Conservation (phyloP, 2,329 filamentous ascomycete species). For the Colletotrichum lini region DNA sequence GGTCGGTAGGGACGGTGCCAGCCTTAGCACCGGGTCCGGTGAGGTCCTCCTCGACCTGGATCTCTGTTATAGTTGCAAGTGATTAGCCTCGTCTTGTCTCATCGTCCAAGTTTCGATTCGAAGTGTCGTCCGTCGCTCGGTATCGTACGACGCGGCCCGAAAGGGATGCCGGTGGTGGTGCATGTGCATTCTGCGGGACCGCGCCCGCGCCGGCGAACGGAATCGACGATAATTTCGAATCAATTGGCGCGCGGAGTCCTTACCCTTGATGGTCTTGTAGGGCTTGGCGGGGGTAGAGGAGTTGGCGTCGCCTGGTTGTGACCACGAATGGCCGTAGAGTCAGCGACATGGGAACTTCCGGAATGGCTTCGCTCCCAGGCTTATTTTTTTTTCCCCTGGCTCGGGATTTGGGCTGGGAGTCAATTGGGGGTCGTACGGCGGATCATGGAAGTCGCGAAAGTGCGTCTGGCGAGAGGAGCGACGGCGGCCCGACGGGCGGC, state of each 20-base stretch:
- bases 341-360: conserved; percentile 33
- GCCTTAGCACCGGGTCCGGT: conserved; percentile 84
- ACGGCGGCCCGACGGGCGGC: conserved; percentile 73
- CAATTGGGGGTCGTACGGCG: conserved; percentile 66
- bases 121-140: conserved; percentile 18
- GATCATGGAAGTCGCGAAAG: conserved; percentile 72
- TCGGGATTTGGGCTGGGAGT: conserved; percentile 29
- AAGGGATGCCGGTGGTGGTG: conserved; percentile 20
- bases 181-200: conserved; percentile 15
- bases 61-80: conserved; percentile 70
- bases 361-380: conserved; percentile 24
- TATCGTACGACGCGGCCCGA: conserved; percentile 39
- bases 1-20: conserved; percentile 91
- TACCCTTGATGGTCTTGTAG: conserved; percentile 65
- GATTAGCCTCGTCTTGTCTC: conserved; percentile 26
- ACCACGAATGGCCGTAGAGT: conserved; percentile 27
- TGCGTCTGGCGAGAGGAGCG: conserved; percentile 68
- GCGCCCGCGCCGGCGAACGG: conserved; percentile 25
- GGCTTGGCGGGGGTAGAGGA: conserved; percentile 55
- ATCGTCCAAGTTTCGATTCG: background rate
- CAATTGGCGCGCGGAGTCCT: conserved; percentile 43
- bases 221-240: conserved; percentile 26
- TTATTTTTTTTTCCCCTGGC: conserved; percentile 31
- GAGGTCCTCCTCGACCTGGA: conserved; percentile 87
- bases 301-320: conserved; percentile 54